These are phyloP conservation scores for Senna siamea DNA, from an alignment of 306 rosid genomes.

Conservation along the genomic window DNA sequence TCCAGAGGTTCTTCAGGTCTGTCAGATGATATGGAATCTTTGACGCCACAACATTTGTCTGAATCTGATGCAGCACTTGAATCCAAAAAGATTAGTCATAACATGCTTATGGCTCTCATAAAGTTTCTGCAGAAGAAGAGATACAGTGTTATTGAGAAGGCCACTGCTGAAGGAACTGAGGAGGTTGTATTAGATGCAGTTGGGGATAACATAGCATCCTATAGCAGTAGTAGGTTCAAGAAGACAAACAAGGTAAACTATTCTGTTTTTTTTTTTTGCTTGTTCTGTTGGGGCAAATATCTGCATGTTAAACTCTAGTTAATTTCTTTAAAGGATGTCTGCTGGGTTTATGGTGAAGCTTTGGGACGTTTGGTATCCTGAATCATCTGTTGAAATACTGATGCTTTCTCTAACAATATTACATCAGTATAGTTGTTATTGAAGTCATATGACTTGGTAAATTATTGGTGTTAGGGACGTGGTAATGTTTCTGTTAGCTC, in stretches of 20 bases:
- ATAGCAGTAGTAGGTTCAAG: constrained; percentile 61
- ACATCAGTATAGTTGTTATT: not conserved
- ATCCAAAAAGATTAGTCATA: constrained; percentile 89
- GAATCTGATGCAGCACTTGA: constrained; percentile 76
- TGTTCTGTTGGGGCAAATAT: constrained; percentile 8
- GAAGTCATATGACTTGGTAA: constrained; percentile 37
- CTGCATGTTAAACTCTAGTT: not conserved
- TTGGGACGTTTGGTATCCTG: constrained; percentile 15
- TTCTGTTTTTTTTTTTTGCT: constrained; percentile 25
- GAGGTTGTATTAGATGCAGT: constrained; percentile 94
- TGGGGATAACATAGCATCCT: constrained; percentile 68
- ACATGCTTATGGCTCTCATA: constrained; percentile 96
- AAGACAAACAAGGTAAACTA: constrained; percentile 78
- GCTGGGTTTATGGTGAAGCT: constrained; percentile 31
- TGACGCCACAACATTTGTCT: constrained; percentile 45
- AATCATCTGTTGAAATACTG: constrained; percentile 18
- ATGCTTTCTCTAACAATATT: constrained; percentile 4
- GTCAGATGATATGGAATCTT: constrained; percentile 86
- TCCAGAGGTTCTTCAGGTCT: constrained; percentile 80
- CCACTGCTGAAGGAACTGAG: constrained; percentile 97
- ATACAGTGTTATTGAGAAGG: constrained; percentile 77
- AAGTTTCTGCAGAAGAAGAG: constrained; percentile 93
- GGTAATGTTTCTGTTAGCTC: constrained; percentile 67
- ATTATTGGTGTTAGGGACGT: constrained; percentile 66
- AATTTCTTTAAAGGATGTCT: constrained; percentile 9